Evolutionary conservation across 2,329 filamentous ascomycete genomes (phyloP).

Genomic region (Pseudocercospora vitis): DNA sequence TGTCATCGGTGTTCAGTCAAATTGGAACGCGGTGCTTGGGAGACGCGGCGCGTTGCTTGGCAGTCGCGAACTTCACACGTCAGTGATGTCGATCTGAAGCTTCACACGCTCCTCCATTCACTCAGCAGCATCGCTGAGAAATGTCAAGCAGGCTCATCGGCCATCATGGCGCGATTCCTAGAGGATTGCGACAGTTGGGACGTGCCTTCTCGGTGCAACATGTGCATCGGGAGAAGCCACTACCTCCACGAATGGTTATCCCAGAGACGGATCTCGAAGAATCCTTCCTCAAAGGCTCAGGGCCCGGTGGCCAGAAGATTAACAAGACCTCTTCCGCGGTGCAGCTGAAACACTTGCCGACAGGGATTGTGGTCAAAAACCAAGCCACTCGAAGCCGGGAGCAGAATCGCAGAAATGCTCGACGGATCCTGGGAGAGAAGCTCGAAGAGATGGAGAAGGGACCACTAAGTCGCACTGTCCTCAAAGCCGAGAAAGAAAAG

Average conservation of each 20-base stretch:
- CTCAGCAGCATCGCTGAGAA: background rate
- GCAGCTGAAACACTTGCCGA: constrained; percentile 85
- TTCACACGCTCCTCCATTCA: background rate
- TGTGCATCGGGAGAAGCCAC: constrained; percentile 51
- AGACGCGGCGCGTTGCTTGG: constrained; percentile 16
- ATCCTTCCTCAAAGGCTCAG: constrained; percentile 83
- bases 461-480: constrained; percentile 62
- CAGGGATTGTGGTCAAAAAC: constrained; percentile 89
- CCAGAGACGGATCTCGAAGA: constrained; percentile 79
- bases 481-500: constrained; percentile 63
- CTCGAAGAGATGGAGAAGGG: constrained; percentile 76
- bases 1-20: background rate
- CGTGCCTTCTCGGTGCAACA: constrained; percentile 27
- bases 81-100: background rate
- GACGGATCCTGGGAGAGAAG: constrained; percentile 71
- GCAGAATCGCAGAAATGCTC: constrained; percentile 84
- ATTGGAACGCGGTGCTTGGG: constrained; percentile 4
- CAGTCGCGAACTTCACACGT: constrained; percentile 15
- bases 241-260: constrained; percentile 75
- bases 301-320: constrained; percentile 95
- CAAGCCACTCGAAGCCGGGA: constrained; percentile 84
- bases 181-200: background rate
- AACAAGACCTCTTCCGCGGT: constrained; percentile 98
- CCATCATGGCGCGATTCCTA: background rate
- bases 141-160: background rate